Conservation (phyloP, 2,329 filamentous ascomycete species). For the Monosporascus ibericus region DNA sequence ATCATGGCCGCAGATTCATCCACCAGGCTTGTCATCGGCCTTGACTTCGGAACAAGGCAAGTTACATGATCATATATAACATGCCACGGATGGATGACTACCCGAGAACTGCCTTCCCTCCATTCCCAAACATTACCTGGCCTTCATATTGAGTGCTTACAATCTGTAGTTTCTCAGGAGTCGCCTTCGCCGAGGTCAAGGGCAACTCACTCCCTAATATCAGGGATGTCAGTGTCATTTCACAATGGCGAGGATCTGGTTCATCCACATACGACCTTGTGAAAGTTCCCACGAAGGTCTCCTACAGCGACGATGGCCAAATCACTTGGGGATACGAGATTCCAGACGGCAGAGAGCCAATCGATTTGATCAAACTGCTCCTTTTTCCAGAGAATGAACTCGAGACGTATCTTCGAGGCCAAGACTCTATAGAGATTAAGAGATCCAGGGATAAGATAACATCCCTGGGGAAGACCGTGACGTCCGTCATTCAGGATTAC, state of each 20-base stretch:
- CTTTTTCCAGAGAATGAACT: constrained; percentile 29
- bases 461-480: constrained; percentile 8
- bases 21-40: not conserved
- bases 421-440: constrained; percentile 7
- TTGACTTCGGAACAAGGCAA: not conserved
- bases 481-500: not conserved
- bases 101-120: not conserved
- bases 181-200: not conserved
- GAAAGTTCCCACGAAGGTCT: not conserved
- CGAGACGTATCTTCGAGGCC: constrained; percentile 6
- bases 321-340: constrained; percentile 18
- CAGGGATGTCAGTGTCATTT: not conserved
- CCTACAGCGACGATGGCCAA: not conserved
- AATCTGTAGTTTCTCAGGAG: not conserved
- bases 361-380: constrained; percentile 38
- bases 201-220: not conserved
- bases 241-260: not conserved
- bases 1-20: not conserved
- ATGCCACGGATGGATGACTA: not conserved
- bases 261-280: not conserved
- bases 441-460: constrained; percentile 1
- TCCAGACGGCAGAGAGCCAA: constrained; percentile 7
- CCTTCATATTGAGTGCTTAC: not conserved
- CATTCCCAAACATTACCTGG: too few species aligned
- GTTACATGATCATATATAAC: not conserved